Conservation (phyloP, 2,329 filamentous ascomycete genomes). For the Beauveria brongniartii region DNA sequence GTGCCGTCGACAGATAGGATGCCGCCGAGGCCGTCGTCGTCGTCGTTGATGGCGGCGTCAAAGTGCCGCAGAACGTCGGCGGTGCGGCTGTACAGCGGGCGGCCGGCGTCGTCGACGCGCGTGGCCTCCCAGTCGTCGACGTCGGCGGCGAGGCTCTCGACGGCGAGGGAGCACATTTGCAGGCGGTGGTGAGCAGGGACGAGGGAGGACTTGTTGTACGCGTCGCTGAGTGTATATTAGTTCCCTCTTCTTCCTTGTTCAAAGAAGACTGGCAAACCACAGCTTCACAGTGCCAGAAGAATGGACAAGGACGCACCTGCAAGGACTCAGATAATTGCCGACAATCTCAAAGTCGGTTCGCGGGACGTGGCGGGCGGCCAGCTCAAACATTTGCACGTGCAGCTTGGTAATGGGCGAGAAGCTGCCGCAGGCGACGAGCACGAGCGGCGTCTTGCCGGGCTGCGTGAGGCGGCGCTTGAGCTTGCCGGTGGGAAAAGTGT, state of each 20-base stretch:
- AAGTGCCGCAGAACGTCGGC: constrained; percentile 88
- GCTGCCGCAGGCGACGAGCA: constrained; percentile 61
- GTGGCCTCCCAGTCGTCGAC: constrained; percentile 82
- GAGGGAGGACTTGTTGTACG: constrained; percentile 30
- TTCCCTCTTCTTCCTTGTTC: no score
- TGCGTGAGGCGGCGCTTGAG: constrained; percentile 45
- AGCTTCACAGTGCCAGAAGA: neutral
- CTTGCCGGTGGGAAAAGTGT: constrained; percentile 54
- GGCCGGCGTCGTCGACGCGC: constrained; percentile 35
- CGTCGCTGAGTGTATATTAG: constrained; percentile 18
- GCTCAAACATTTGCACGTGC: constrained; percentile 81
- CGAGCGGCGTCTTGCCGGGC: constrained; percentile 50
- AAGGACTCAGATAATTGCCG: constrained; percentile 55
- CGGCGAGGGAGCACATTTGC: constrained; percentile 77
- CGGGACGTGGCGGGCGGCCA: constrained; percentile 67
- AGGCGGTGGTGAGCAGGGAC: constrained; percentile 30
- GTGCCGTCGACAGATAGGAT: constrained; percentile 61
- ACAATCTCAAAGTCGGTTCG: constrained; percentile 68
- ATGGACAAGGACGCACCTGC: neutral
- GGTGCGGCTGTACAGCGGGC: constrained; percentile 71
- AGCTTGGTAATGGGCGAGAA: constrained; percentile 71
- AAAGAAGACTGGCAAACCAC: no score
- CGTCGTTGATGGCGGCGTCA: constrained; percentile 72
- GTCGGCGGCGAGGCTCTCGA: constrained; percentile 68
- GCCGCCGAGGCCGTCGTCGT: constrained; percentile 55